A percentile compares a stretch with the other conserved stretches of the same genome.
Evolutionary conservation across 2,329 filamentous ascomycete genomes (phyloP).

Genomic region (Aspergillus sp.): DNA sequence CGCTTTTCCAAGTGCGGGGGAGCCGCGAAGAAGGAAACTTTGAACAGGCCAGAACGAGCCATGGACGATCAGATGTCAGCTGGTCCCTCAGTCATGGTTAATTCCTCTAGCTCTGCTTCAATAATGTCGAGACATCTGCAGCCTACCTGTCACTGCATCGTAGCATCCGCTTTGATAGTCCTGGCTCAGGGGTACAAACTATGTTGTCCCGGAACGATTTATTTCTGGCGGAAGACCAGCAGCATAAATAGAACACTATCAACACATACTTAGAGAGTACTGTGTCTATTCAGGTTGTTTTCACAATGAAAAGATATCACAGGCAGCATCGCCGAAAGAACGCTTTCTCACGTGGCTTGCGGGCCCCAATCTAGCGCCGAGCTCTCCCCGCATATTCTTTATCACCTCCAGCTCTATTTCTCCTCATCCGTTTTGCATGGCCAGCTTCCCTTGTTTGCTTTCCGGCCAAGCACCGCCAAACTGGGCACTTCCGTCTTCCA

Average conservation of each 20-base stretch:
- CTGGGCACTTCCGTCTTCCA: background rate
- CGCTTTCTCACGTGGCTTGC: background rate
- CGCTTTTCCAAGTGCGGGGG: conserved; percentile 14
- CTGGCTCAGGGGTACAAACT: background rate
- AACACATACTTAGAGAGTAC: background rate
- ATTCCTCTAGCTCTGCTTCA: background rate
- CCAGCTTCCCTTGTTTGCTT: background rate
- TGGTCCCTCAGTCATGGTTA: background rate
- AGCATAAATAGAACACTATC: background rate
- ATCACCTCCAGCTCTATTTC: background rate
- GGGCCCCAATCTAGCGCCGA: conserved; percentile 11
- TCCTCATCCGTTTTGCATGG: background rate
- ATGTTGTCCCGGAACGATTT: background rate
- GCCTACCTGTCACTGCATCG: background rate
- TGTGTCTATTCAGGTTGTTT: background rate
- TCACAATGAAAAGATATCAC: background rate
- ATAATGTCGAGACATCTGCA: background rate
- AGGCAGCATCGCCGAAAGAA: background rate
- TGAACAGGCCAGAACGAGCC: background rate
- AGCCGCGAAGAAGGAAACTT: background rate
- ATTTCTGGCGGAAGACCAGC: background rate
- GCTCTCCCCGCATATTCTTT: background rate
- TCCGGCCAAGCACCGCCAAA: background rate
- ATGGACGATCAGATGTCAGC: background rate
- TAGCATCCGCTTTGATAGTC: background rate